Conservation (phyloP, 306 rosid species). For the Carpinus fangiana region DNA sequence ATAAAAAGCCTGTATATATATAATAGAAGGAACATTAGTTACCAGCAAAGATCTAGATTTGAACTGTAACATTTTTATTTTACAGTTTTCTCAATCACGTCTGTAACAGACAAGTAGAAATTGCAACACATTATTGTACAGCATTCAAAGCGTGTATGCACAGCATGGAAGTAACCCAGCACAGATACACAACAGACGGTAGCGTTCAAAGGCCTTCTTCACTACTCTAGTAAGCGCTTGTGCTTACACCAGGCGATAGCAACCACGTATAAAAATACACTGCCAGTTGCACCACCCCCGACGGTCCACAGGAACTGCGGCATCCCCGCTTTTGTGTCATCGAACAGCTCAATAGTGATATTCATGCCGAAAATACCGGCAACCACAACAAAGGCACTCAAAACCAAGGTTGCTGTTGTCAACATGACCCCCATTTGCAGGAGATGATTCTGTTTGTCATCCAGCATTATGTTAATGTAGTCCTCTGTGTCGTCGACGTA, state of each 20-base stretch:
- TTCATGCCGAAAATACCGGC: constrained; percentile 97
- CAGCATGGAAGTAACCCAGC: background rate
- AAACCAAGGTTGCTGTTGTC: constrained; percentile 89
- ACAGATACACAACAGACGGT: background rate
- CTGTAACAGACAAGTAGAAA: background rate
- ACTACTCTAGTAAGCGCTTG: constrained; percentile 63
- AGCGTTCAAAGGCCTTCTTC: background rate
- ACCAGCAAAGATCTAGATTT: background rate
- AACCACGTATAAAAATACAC: constrained; percentile 48
- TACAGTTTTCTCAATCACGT: background rate
- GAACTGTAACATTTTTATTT: background rate
- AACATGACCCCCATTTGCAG: constrained; percentile 99
- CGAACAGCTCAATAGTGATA: constrained; percentile 68
- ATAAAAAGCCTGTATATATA: too few species aligned
- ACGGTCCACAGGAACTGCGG: constrained; percentile 63
- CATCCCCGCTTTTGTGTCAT: constrained; percentile 32
- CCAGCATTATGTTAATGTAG: constrained; percentile 98
- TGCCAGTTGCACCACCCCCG: constrained; percentile 49
- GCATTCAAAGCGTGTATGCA: background rate
- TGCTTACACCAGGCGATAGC: constrained; percentile 75
- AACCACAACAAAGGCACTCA: constrained; percentile 84
- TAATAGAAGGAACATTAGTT: background rate
- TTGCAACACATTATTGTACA: background rate
- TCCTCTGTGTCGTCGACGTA: constrained; percentile 98
- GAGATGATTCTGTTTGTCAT: constrained; percentile 97